A percentile compares a stretch with the other conserved stretches of the same genome.
phyloP scores from a whole-genome alignment of 192 early-diverging fungal genomes.

The Gonapodya prolifera region DNA sequence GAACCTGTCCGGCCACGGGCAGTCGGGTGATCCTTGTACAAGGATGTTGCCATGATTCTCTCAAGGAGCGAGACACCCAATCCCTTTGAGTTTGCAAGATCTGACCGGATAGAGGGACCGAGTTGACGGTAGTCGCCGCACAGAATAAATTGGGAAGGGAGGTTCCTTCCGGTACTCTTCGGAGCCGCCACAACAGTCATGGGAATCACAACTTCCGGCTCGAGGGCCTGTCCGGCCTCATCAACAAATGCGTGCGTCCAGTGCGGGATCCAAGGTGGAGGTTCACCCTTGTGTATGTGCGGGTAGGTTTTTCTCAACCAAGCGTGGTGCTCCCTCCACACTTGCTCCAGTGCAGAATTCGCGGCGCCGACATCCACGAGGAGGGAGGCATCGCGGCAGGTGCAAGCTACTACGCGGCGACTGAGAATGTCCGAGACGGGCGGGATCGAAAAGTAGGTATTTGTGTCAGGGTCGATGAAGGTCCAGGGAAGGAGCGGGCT shows the following conservation, averaged over 20 bases:
- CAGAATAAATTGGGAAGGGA: slow-evolving; percentile 27
- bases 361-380: slow-evolving; percentile 27
- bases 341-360: slow-evolving; percentile 10
- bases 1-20: slow-evolving; percentile 8
- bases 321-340: slow-evolving; percentile 5
- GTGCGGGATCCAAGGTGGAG: not conserved
- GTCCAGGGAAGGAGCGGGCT: slow-evolving; percentile 27
- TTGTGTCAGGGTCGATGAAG: not conserved
- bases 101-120: slow-evolving; percentile 26
- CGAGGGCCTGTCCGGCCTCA: slow-evolving; percentile 42
- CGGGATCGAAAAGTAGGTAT: slow-evolving; percentile 27
- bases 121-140: slow-evolving; percentile 42
- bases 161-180: no score
- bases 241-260: slow-evolving; percentile 39
- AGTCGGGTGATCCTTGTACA: slow-evolving; percentile 30
- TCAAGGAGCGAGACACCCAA: slow-evolving; percentile 30
- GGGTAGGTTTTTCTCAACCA: not conserved
- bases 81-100: slow-evolving; percentile 13
- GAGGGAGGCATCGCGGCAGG: slow-evolving; percentile 30
- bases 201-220: slow-evolving; percentile 34
- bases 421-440: slow-evolving; percentile 19
- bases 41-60: slow-evolving; percentile 20
- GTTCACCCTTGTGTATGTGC: not conserved
- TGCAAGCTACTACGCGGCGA: slow-evolving; percentile 34
- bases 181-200: slow-evolving; percentile 10